phyloP scores from a whole-genome alignment of 768 basidiomycete genomes.

The Daedaleopsis sinensis region DNA sequence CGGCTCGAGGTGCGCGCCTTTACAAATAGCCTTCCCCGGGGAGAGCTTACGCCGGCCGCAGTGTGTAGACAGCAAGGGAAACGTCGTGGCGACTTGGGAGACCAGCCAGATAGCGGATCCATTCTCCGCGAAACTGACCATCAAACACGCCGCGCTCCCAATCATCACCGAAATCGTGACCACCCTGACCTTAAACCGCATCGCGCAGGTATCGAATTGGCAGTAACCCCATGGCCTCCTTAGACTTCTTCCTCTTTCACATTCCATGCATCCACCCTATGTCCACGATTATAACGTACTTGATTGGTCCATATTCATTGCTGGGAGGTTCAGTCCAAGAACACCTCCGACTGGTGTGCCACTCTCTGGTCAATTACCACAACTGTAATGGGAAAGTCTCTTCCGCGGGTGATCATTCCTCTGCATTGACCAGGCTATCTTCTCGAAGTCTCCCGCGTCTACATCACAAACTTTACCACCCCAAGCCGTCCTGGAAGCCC shows the following conservation, averaged over 20 bases:
- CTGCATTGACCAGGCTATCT: slow-evolving; percentile 13
- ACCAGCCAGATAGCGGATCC: slow-evolving; percentile 56
- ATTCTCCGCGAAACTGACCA: slow-evolving; percentile 60
- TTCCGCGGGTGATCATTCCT: slow-evolving; percentile 10
- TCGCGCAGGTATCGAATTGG: slow-evolving; percentile 67
- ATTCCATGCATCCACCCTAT: slow-evolving; percentile 3
- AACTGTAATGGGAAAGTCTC: slow-evolving; percentile 13
- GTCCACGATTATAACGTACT: slow-evolving; percentile 24
- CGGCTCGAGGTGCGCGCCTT: slow-evolving; percentile 69
- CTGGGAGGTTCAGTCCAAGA: slow-evolving; percentile 5
- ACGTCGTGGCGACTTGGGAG: slow-evolving; percentile 68
- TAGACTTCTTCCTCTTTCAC: not conserved
- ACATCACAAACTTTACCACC: slow-evolving; percentile 19
- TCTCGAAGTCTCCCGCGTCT: slow-evolving; percentile 5
- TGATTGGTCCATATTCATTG: slow-evolving; percentile 22
- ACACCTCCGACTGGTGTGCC: slow-evolving; percentile 4
- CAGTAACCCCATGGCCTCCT: slow-evolving; percentile 19
- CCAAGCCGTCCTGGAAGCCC: slow-evolving; percentile 8
- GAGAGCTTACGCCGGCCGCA: slow-evolving; percentile 31
- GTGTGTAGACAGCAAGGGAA: slow-evolving; percentile 67
- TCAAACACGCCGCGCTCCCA: slow-evolving; percentile 59
- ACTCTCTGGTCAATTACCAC: slow-evolving; percentile 8
- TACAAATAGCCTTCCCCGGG: not conserved
- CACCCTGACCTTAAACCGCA: slow-evolving; percentile 73
- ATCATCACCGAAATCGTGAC: slow-evolving; percentile 79